phyloP scores from a whole-genome alignment of 1,284 basidiomycete genomes.

The Taiwanofungus camphoratus region DNA sequence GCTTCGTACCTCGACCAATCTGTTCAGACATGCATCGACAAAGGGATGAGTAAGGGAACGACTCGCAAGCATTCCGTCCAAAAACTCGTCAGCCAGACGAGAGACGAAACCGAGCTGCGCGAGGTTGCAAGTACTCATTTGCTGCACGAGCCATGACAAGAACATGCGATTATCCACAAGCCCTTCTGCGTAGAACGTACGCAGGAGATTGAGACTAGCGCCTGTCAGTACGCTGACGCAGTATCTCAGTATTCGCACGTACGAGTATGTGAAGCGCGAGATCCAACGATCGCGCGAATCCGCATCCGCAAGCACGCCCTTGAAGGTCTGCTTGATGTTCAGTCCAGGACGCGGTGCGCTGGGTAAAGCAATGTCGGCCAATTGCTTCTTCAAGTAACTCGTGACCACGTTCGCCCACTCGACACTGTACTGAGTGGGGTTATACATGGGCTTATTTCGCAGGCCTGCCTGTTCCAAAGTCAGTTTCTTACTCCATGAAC shows the following conservation, averaged over 20 bases:
- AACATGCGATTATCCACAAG: constrained; percentile 81
- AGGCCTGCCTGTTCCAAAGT: constrained; percentile 48
- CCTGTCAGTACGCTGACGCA: constrained; percentile 4
- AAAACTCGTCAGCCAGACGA: constrained; percentile 74
- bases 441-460: constrained; percentile 67
- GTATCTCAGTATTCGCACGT: no score
- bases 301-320: constrained; percentile 65
- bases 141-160: constrained; percentile 80
- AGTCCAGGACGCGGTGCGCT: constrained; percentile 67
- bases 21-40: constrained; percentile 59
- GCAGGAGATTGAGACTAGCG: constrained; percentile 64
- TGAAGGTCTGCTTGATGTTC: constrained; percentile 76
- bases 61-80: constrained; percentile 65
- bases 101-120: constrained; percentile 83
- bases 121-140: constrained; percentile 70
- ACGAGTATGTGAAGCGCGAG: constrained; percentile 79
- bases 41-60: constrained; percentile 63
- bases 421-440: constrained; percentile 78
- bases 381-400: constrained; percentile 86
- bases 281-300: constrained; percentile 75
- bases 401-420: constrained; percentile 89
- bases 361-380: constrained; percentile 80
- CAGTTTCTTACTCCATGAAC: background rate
- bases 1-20: constrained; percentile 60
- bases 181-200: constrained; percentile 74